Evolutionary conservation across 169 alveolate species (phyloP).

Genomic region (Plasmodium yoelii): DNA sequence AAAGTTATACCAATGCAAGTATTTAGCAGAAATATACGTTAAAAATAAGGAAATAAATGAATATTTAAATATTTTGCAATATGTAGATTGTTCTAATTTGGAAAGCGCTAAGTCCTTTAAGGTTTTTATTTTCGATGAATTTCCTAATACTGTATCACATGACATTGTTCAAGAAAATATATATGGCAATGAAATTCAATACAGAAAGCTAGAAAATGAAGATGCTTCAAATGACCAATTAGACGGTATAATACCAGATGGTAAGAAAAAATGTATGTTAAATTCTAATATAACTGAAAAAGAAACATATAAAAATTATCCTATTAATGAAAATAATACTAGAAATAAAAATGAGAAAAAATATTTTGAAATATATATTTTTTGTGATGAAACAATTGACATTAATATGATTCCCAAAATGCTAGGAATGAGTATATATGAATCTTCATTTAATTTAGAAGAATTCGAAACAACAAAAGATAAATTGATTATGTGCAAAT

Average conservation of each 20-base stretch:
- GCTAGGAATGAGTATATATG: constrained; percentile 42
- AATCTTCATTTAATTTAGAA: constrained; percentile 1
- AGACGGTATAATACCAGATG: background rate
- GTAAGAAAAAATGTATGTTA: background rate
- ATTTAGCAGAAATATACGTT: constrained; percentile 28
- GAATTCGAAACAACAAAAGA: constrained; percentile 15
- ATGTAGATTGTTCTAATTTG: constrained; percentile 29
- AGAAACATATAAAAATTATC: background rate
- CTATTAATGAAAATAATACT: background rate
- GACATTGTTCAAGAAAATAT: background rate
- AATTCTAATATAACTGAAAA: background rate
- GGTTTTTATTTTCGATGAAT: constrained; percentile 48
- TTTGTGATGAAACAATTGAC: constrained; percentile 12
- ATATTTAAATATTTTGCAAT: constrained; percentile 42
- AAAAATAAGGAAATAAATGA: constrained; percentile 61
- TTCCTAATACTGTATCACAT: background rate
- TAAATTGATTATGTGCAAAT: constrained; percentile 25
- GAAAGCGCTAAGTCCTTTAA: constrained; percentile 13
- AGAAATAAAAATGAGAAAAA: constrained; percentile 7
- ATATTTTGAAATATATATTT: constrained; percentile 35
- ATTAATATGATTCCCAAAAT: constrained; percentile 1
- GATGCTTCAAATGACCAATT: background rate
- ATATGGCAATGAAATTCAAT: background rate
- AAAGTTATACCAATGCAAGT: constrained; percentile 47
- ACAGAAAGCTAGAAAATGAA: background rate